phyloP scores from a whole-genome alignment of 495 filamentous ascomycete species.

The Penicillium canariense region DNA sequence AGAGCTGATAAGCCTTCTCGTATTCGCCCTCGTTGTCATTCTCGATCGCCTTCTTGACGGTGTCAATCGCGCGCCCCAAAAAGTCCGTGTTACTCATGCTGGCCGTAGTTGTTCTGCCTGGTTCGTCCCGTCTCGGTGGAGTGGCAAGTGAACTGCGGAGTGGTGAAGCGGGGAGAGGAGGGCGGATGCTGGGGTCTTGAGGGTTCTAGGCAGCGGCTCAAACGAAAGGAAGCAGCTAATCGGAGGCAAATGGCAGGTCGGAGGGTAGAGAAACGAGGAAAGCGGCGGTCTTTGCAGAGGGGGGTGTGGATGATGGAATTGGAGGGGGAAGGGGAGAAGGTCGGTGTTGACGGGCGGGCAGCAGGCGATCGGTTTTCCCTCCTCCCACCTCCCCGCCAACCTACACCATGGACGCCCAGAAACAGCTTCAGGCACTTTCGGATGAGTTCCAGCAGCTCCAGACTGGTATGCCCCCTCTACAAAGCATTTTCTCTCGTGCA shows the following conservation, averaged over 20 bases:
- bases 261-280: conserved; percentile 1
- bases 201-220: conserved; percentile 17
- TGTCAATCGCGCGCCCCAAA: conserved; percentile 88
- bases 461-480: conserved; percentile 52
- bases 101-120: conserved; percentile 9
- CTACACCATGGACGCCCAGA: conserved; percentile 54
- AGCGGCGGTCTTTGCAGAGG: background rate
- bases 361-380: conserved; percentile 26
- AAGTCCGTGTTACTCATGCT: conserved; percentile 97
- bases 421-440: conserved; percentile 73
- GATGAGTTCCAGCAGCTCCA: conserved; percentile 87
- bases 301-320: conserved; percentile 19
- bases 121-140: conserved; percentile 12
- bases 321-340: conserved; percentile 17
- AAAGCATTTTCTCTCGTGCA: background rate
- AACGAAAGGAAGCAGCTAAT: conserved; percentile 4
- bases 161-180: conserved; percentile 28
- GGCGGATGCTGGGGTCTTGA: conserved; percentile 15
- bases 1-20: conserved; percentile 90
- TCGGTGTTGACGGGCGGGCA: conserved; percentile 31
- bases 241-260: background rate
- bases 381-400: conserved; percentile 22
- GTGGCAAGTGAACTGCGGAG: conserved; percentile 27
- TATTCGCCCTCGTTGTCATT: conserved; percentile 93
- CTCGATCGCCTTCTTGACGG: conserved; percentile 96